phyloP scores from a whole-genome alignment of 148 eudicot genomes.

The Rhododendron williamsianum region DNA sequence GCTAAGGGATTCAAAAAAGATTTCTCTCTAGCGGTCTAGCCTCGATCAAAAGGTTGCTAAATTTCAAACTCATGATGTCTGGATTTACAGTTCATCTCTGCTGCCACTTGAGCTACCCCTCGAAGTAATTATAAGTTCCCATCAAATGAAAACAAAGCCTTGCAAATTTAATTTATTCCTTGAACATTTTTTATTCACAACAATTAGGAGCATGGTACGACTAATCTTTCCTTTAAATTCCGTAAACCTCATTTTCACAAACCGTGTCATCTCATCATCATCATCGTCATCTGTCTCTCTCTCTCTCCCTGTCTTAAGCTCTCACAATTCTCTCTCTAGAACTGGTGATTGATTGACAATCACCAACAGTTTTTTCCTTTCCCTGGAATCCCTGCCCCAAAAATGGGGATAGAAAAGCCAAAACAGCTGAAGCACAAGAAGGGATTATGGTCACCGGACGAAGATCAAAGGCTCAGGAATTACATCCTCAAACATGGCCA shows the following conservation, averaged over 20 bases:
- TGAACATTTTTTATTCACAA: background rate
- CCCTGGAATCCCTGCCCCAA: background rate
- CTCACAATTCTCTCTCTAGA: background rate
- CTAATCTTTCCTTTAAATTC: conserved; percentile 2
- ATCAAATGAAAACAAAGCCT: background rate
- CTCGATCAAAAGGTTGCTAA: background rate
- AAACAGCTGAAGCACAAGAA: conserved; percentile 50
- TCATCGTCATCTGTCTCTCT: background rate
- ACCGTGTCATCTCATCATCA: background rate
- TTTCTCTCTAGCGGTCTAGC: too few relatives aligned
- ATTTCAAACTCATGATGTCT: too few relatives aligned
- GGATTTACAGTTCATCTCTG: too few relatives aligned
- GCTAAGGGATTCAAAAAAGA: too few relatives aligned
- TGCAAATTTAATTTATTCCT: background rate
- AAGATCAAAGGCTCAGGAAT: conserved; percentile 63
- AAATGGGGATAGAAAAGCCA: conserved; percentile 39
- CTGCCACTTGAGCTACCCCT: background rate
- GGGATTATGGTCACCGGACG: conserved; percentile 93
- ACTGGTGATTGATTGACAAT: background rate
- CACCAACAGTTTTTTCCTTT: background rate
- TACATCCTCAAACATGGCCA: conserved; percentile 64
- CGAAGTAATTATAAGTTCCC: background rate
- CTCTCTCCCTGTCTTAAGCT: background rate
- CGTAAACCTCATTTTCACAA: background rate
- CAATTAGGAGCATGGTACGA: background rate